Conservation (phyloP, 225 moss, liverwort and hornwort genomes). For the Asterella californica region DNA sequence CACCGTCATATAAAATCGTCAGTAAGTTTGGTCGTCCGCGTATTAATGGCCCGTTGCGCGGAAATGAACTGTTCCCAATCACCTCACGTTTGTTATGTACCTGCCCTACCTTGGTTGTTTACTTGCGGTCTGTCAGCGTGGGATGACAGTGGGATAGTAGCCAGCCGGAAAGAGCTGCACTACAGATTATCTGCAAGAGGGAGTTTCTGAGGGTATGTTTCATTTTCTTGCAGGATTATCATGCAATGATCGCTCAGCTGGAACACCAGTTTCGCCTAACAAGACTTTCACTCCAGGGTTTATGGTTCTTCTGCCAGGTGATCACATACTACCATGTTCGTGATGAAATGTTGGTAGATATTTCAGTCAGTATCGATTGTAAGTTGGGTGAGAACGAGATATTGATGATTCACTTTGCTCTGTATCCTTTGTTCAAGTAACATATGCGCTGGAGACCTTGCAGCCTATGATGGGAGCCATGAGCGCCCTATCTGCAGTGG, state of each 20-base stretch:
- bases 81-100: too few species aligned
- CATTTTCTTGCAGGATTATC: conserved; percentile 60
- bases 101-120: not conserved
- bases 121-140: not conserved
- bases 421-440: not conserved
- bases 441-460: not conserved
- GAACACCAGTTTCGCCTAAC: conserved; percentile 92
- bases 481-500: conserved; percentile 76
- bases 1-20: not conserved
- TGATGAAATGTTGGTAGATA: not conserved
- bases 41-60: too few species aligned
- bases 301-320: conserved; percentile 99
- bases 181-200: not conserved
- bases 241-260: conserved; percentile 96
- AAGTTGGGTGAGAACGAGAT: not conserved
- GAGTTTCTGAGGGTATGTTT: not conserved
- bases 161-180: not conserved
- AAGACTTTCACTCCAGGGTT: conserved; percentile 89
- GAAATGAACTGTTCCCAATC: too few species aligned
- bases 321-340: not conserved
- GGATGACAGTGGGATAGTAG: not conserved
- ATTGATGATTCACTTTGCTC: not conserved
- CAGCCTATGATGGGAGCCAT: conserved; percentile 97
- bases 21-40: too few species aligned
- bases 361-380: not conserved